Base-by-base conservation (phyloP, 2,329 filamentous ascomycete species). In the Verticillium dahliae region DNA sequence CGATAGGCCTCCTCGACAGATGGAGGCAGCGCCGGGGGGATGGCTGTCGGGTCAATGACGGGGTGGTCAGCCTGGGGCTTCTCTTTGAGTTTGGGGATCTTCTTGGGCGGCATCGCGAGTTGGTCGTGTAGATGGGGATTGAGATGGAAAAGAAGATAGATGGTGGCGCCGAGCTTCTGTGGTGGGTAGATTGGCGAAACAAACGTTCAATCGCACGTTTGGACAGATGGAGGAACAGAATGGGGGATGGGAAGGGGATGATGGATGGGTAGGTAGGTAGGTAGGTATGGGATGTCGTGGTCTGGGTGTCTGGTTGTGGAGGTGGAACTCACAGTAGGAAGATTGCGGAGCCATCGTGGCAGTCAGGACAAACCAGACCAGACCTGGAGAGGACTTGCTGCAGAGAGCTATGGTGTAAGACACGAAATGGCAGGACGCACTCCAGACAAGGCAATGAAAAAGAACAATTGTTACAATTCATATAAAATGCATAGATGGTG, bases 1-100 rank as follows among this genome's bases (percentile, higher is more conserved):
- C 95, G 92, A 77, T 98, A 99, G 58, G 94, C 93, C 73, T 94
- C 90, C 76, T 99, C 94, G 65, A 98, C 92, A 15, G 92, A 96
- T 15, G 95, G 94, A 22, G 94, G 92, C 4, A 90, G 80, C 50
- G 85, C 76, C 15, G 86, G 85, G 35, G 85, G 85, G 85, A 85
- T 79, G 64, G 78, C 77, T 74, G 70, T 73, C 70, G 68, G 66
- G 73, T 75, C 69, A 65, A 66, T 62, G 62, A 62, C 58, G 65
- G 67, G 65, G 45, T 50, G 45, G 70, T 79, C 72, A 76, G 74
- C 70, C 68, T 74, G 71, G 61, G 72, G 67, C 64, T 71, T 75
- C 68, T 80, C 75, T 68, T 73, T 63, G 59, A 73, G 68, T 62
- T 57, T 64, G 11, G 71, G 67, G 60, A 69, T 67, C 65, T 72